Evolutionary conservation across 371 early-diverging fungal species (phyloP).

Genomic region (Rhizopus microsporus): DNA sequence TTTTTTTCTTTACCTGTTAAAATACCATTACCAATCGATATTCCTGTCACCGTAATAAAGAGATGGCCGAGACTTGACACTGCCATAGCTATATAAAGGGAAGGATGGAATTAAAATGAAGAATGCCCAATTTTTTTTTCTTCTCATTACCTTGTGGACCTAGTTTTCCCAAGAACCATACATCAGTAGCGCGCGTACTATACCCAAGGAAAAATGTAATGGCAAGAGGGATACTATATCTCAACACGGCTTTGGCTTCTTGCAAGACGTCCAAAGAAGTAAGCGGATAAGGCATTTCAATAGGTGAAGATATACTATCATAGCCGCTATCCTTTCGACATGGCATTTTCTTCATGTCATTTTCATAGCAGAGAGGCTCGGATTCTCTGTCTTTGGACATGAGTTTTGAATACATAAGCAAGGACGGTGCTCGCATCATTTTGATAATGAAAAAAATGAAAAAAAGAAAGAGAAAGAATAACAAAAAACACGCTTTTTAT

Average conservation of each 20-base stretch:
- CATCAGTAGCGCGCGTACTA: conserved; percentile 34
- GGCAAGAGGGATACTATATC: conserved; percentile 28
- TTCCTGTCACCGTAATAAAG: conserved; percentile 34
- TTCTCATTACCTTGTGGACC: conserved; percentile 25
- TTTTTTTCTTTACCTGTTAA: conserved; percentile 35
- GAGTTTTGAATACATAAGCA: neutral
- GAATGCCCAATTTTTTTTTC: neutral
- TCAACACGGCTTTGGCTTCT: neutral
- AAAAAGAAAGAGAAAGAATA: neutral
- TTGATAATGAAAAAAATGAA: neutral
- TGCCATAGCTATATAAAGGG: conserved; percentile 30
- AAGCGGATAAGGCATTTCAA: neutral
- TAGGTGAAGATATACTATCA: neutral
- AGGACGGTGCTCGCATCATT: conserved; percentile 1
- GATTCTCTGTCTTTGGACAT: neutral
- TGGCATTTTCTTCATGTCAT: neutral
- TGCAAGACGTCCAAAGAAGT: neutral
- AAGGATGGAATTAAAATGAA: neutral
- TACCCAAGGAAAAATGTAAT: conserved; percentile 32
- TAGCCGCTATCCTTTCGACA: neutral
- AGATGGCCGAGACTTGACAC: conserved; percentile 35
- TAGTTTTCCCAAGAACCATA: conserved; percentile 40
- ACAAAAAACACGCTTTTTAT: neutral
- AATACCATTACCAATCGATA: conserved; percentile 41
- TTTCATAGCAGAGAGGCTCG: neutral